These are phyloP conservation scores for Pyrenula massariospora DNA, from an alignment of 495 filamentous ascomycete species.

Conservation along the genomic window DNA sequence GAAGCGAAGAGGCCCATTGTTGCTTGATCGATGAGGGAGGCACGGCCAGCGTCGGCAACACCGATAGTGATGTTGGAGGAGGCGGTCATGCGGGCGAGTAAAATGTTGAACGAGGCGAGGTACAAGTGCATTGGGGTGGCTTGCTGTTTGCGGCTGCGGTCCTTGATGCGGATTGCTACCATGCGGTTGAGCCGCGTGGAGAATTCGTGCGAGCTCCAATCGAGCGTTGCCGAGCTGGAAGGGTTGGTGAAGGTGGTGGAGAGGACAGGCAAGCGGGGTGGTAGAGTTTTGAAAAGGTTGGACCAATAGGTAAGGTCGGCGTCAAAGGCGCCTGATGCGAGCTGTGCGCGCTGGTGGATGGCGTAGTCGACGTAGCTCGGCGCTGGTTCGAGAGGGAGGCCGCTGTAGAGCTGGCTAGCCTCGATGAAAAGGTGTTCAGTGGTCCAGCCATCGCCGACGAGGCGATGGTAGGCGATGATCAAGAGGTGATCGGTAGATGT, in stretches of 20 bases:
- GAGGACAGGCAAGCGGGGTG: background rate
- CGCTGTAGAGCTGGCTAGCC: background rate
- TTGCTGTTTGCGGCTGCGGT: conserved; percentile 8
- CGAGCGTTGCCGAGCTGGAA: background rate
- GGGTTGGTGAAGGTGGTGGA: background rate
- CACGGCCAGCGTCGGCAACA: background rate
- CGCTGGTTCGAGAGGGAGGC: background rate
- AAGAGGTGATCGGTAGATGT: conserved; percentile 4
- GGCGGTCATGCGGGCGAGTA: conserved; percentile 10
- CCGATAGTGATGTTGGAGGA: background rate
- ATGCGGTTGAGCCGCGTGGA: background rate
- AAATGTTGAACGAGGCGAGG: conserved; percentile 20
- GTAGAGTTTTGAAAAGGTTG: background rate
- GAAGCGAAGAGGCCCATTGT: background rate
- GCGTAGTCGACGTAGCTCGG: background rate
- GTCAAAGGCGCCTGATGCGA: background rate
- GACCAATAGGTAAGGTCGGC: background rate
- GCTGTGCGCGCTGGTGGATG: background rate
- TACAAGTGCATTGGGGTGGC: conserved; percentile 32
- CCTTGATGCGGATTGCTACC: conserved; percentile 7
- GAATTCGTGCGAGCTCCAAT: background rate
- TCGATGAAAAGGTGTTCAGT: conserved; percentile 5
- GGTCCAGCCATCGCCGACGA: conserved; percentile 18
- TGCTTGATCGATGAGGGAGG: background rate
- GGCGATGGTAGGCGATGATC: conserved; percentile 10